Base-by-base conservation (phyloP, 305 asterid genomes). In the Fraxinus platypoda region DNA sequence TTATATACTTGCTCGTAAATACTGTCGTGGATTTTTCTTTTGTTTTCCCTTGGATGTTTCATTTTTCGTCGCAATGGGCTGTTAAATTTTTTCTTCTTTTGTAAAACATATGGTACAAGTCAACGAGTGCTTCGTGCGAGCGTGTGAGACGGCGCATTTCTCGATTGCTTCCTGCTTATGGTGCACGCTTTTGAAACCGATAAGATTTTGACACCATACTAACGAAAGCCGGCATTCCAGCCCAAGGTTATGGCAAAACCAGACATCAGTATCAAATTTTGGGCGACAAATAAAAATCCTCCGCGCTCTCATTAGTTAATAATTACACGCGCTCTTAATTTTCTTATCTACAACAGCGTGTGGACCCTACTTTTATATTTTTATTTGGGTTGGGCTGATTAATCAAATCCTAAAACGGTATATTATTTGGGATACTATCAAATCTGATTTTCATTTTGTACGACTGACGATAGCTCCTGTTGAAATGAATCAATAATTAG, bases 171-270 rank as follows among this genome's bases (percentile, higher is more conserved):
- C 35, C 30, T 33, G 23, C 38, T 43, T 59, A 2, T 38, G 78
- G 41, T 43, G 77, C 76, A 81, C 66, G 25, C 25, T 75, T 75
- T 64, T 57, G 54, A n/a, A 43, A 43, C 54, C n/a, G 12, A 43
- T 4, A 43, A 43, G 4, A 43, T 43, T 1, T 28, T 9, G 82
- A 78, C 78, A 78, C 85, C 43, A 41, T 26, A 33, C 71, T 33
- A 25, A 23, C 41, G 1, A 43, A 76, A 76, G 77, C 79, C 72
- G 52, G 78, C 80, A 74, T 74, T 59, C 84, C 66, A 38, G 46
- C 79, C 84, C 57, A 66, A 41, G 72, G 70, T 49, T 26, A 57
- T 23, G 73, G 66, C 11, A 28, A 70, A 43, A 43, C 15, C 52
- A 43, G 52, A 43, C 15, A 11, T 2, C 17, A 9, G 15, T 41